Evolutionary conservation across 2,329 filamentous ascomycete genomes (phyloP).

Genomic region (Xylariaceae sp.): DNA sequence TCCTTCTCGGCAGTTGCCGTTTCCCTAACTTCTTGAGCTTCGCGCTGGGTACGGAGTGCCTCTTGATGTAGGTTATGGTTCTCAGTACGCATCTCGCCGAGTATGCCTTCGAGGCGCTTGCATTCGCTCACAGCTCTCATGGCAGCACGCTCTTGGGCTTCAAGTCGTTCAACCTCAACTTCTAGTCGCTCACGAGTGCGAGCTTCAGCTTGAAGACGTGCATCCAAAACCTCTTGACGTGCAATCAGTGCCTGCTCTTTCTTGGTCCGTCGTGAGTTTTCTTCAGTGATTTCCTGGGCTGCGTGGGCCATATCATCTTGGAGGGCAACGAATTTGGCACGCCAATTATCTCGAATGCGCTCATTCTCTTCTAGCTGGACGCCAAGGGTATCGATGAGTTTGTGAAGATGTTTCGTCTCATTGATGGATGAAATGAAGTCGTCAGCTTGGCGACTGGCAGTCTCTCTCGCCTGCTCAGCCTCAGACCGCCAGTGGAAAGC

Average conservation of each 20-base stretch:
- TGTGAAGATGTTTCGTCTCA: conserved; percentile 70
- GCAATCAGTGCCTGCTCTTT: conserved; percentile 76
- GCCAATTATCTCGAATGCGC: conserved; percentile 77
- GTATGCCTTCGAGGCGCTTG: conserved; percentile 54
- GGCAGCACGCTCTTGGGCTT: conserved; percentile 60
- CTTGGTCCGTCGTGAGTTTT: conserved; percentile 74
- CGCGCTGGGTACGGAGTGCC: conserved; percentile 68
- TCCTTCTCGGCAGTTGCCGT: conserved; percentile 50
- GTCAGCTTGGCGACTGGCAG: conserved; percentile 44
- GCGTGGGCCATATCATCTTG: conserved; percentile 83
- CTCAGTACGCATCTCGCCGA: conserved; percentile 59
- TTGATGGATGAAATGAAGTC: conserved; percentile 47
- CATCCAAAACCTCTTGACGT: conserved; percentile 74
- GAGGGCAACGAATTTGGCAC: conserved; percentile 76
- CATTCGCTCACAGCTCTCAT: conserved; percentile 61
- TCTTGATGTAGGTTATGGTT: conserved; percentile 69
- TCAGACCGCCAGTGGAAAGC: conserved; percentile 58
- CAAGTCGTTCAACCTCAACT: conserved; percentile 61
- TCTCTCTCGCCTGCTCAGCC: conserved; percentile 55
- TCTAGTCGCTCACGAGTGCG: conserved; percentile 65
- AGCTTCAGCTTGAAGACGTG: conserved; percentile 69
- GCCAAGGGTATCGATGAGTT: conserved; percentile 68
- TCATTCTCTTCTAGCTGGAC: conserved; percentile 83
- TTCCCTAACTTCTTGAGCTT: conserved; percentile 80
- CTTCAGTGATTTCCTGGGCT: conserved; percentile 73